Evolutionary conservation across 148 eudicot genomes (phyloP), one percentile per base, ranked within the genome.

Genomic region (Selenicereus undatus): DNA sequence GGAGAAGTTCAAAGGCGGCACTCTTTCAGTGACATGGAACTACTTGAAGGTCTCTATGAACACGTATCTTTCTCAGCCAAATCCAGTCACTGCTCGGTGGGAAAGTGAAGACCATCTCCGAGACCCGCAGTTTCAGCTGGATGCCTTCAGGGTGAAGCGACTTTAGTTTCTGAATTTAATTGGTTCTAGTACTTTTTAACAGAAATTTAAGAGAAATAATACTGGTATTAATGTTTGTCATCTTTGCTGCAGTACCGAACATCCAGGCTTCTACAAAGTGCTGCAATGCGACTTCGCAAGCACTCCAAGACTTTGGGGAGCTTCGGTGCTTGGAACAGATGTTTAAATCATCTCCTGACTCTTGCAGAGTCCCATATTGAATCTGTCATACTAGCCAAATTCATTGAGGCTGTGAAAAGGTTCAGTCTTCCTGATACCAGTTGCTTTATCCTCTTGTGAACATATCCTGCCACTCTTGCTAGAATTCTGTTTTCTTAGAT

Each of bases 261-360:
- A 27, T 95, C 99, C 18, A 86, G 97, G 79, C 90, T 95, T 88
- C 99, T 95, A 83, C 97, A 95, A 58, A 92, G 93, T 87, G 99
- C 86, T 80, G 93, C 93, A 35, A 83, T 89, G 48, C 93, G 99
- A 73, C 96, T 95, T 45, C 86, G 79, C 80, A 95, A 95, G 86
- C 99, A 95, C 82, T 87, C 92, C 11, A 93, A 91, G 87, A 92
- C 86, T 76, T 93, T 93, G 14, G 99, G 99, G 32, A 84, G 89
- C 73, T 93, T 95, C 82, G 97, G 99, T 80, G 99, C 99, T 79
- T 95, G 99, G 99, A 95, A 95, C 82, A 91, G 99, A 89, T 95
- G 98, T 84, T 86, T 95, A 73, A 95, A 95, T 84, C 98, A 95
- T 83, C 94, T 93, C 75, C 85, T 95, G 78, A 95, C 97, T 16